phyloP scores from a whole-genome alignment of 208 protist species.

The Strigomonas culicis region DNA sequence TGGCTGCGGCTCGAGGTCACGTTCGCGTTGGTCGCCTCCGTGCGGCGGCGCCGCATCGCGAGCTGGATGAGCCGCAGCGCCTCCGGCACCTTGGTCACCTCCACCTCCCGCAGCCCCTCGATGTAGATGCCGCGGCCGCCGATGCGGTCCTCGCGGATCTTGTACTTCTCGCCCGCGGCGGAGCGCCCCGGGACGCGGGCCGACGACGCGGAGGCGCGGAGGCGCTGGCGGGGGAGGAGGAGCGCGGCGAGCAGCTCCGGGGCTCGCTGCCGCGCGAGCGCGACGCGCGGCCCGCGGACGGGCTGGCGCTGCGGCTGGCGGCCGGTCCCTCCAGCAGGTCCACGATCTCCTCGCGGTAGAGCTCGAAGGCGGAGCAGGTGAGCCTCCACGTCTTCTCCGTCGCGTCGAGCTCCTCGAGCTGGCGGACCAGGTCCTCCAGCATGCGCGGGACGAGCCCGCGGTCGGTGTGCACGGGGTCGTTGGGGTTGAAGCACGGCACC shows the following conservation, averaged over 20 bases:
- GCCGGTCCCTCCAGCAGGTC: constrained; percentile 32
- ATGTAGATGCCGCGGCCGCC: constrained; percentile 33
- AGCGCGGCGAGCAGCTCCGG: background rate
- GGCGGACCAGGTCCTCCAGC: constrained; percentile 36
- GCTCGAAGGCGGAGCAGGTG: constrained; percentile 40
- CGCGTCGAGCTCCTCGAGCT: constrained; percentile 19
- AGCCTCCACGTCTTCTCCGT: constrained; percentile 35
- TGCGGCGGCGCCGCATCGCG: constrained; percentile 28
- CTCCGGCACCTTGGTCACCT: constrained; percentile 23
- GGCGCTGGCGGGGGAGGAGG: background rate
- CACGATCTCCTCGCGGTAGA: constrained; percentile 63
- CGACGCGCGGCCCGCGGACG: background rate
- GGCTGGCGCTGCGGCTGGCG: background rate
- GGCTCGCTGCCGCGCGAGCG: background rate
- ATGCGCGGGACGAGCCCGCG: constrained; percentile 53
- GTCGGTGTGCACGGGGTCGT: constrained; percentile 11
- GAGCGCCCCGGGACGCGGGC: too few species aligned
- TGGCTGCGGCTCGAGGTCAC: constrained; percentile 70
- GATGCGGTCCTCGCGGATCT: constrained; percentile 38
- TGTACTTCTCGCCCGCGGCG: constrained; percentile 18
- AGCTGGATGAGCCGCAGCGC: constrained; percentile 28
- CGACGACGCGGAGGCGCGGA: background rate
- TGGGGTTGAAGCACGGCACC: constrained; percentile 7
- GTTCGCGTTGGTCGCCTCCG: constrained; percentile 48
- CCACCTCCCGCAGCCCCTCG: constrained; percentile 25